Percentiles rank a stretch among this genome's conserved stretches.
Conservation (phyloP, 345 rosid species). For the Salix suchowensis region DNA sequence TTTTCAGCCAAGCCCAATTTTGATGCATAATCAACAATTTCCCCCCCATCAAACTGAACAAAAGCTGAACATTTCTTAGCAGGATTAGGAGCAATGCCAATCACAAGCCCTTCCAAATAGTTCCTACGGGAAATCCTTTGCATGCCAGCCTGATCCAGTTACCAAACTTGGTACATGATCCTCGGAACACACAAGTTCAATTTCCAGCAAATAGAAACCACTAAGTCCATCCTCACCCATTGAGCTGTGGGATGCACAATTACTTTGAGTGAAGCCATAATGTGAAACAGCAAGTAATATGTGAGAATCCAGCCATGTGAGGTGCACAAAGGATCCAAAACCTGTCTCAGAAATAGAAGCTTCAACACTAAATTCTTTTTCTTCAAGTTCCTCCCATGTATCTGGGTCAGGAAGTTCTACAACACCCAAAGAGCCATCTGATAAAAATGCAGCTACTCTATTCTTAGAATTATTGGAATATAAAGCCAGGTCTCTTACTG, state of each 20-base stretch:
- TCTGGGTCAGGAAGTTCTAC: conserved; percentile 67
- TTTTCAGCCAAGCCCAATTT: conserved; percentile 29
- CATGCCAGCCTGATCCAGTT: conserved; percentile 76
- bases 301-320: conserved; percentile 68
- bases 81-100: conserved; percentile 62
- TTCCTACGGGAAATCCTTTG: conserved; percentile 39
- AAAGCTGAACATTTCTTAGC: conserved; percentile 56
- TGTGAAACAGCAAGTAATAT: conserved; percentile 69
- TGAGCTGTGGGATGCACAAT: conserved; percentile 22
- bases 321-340: conserved; percentile 64
- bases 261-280: conserved; percentile 45
- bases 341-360: conserved; percentile 43
- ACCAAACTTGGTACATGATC: conserved; percentile 52
- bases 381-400: conserved; percentile 83
- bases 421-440: conserved; percentile 68
- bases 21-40: conserved; percentile 46
- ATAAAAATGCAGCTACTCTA: conserved; percentile 59
- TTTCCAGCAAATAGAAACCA: conserved; percentile 69
- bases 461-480: conserved; percentile 54
- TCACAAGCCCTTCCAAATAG: conserved; percentile 48
- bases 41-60: conserved; percentile 84
- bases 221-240: conserved; percentile 35
- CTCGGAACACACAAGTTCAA: conserved; percentile 66
- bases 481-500: conserved; percentile 62
- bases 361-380: conserved; percentile 57